Evolutionary conservation across 148 eudicot genomes (phyloP).

Genomic region (Drosera capensis): DNA sequence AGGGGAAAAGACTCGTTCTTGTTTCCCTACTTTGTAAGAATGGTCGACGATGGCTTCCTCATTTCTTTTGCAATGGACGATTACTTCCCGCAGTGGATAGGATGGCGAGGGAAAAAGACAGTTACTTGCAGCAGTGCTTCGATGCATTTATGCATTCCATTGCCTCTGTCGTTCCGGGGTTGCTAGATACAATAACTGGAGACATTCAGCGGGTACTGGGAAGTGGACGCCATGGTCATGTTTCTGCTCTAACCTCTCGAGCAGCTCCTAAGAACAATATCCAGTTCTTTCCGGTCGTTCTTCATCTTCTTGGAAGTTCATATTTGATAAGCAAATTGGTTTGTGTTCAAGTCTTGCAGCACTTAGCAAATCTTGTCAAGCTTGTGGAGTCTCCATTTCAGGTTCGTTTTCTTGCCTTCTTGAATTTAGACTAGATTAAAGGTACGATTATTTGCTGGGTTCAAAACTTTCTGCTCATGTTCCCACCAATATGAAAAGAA

Average conservation of each 20-base stretch:
- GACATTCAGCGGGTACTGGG: conserved; percentile 82
- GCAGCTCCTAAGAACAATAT: conserved; percentile 56
- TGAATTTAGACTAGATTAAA: too few species aligned
- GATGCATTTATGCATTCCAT: conserved; percentile 54
- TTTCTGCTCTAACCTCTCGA: conserved; percentile 39
- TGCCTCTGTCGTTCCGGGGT: conserved; percentile 54
- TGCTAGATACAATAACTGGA: conserved; percentile 59
- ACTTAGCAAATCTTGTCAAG: conserved; percentile 66
- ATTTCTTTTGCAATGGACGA: conserved; percentile 72
- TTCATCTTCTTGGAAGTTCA: conserved; percentile 72
- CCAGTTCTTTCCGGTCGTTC: conserved; percentile 79
- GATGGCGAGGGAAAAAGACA: conserved; percentile 68
- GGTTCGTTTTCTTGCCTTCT: too few species aligned
- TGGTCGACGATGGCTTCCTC: conserved; percentile 68
- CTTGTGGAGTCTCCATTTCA: conserved; percentile 70
- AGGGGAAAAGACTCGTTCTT: conserved; percentile 81
- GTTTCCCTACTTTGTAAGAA: conserved; percentile 76
- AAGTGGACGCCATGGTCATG: conserved; percentile 56
- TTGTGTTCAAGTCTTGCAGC: conserved; percentile 58
- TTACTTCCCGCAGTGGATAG: conserved; percentile 80
- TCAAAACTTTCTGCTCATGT: too few species aligned
- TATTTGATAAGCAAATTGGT: conserved; percentile 62
- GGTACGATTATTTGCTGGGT: too few species aligned
- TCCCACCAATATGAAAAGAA: too few species aligned
- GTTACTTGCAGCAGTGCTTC: conserved; percentile 64